Base-by-base conservation (phyloP, 1,139 yeast genomes). In the Scheffersomyces cryptocercus region DNA sequence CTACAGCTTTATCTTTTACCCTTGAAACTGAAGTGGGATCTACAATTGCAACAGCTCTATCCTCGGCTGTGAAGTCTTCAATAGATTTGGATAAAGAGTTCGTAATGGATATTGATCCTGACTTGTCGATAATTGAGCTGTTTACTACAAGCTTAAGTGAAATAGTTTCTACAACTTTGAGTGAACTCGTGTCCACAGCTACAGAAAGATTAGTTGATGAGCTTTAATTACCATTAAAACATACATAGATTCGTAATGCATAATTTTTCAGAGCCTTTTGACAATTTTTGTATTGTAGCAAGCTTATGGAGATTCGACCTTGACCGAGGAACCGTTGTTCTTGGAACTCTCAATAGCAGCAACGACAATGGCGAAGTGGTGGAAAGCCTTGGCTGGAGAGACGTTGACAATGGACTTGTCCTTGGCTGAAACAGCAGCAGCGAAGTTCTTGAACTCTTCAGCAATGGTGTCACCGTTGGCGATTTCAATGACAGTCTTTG, bases 331-430 rank as follows among this genome's bases (percentile, higher is more conserved):
- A 52, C 96, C 96, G 43, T 73, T 70, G 39, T 75, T 67, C 36
- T 74, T 62, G 34, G 90, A 79, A 46, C 95, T 84, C 50, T 85
- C 84, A 38, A 91, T 67, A 49, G 88, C 87, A 35, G 97, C 97
- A 43, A 81, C 95, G 46, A 91, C 81, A 54, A 88, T 79, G 8
- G 97, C 96, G 65, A 90, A 81, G 64, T 91, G 97, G 65, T 90
- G 97, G 82, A 86, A 90, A 9, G 95, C 90, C 49, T 73, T 77
- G 50, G 79, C 83, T 16, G 96, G 95, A 13, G 83, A 74, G 32
- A 84, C 79, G 35, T 66, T 68, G 41, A 88, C 66, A 44, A 77
- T 53, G 2, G 74, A 62, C 66, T 85, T 86, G 62, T 88, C 89
- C 49, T 83, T 81, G 44, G 77, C 69, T 12, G 57, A 55, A 24